Evolutionary conservation across 441 rosid species (phyloP), one percentile per base, ranked within the genome.

Genomic region (Jatropha podagrica): DNA sequence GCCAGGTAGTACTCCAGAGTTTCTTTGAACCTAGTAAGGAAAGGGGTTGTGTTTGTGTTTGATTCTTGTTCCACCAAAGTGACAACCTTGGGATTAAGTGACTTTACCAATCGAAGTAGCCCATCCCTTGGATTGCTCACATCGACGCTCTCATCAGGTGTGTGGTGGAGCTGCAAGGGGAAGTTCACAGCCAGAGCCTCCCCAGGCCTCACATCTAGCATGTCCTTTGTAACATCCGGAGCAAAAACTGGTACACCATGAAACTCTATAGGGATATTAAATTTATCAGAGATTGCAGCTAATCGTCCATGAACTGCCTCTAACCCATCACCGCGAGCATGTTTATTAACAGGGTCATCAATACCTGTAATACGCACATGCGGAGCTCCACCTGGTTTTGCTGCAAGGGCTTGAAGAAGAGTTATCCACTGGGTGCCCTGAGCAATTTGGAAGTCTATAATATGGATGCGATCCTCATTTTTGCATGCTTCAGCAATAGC

Each of bases 401-500:
- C 90, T 20, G 96, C 96, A 76, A 94, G 94, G 1, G 97, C 98
- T 71, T 89, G 95, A 44, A 94, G 87, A 52, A 94, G 95, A 52
- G 98, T 81, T 64, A 87, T 68, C 98, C 97, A 94, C 77, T 94
- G 98, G 26, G 86, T 88, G 60, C 97, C 97, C 78, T 92, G 97
- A 69, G 82, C 88, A 69, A 94, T 94, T 74, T 92, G 95, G 83
- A 92, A 94, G 83, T 94, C 98, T 6, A 94, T 80, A 60, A 94
- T 94, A 72, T 94, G 97, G 60, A 94, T 90, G 48, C 70, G 85
- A 49, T 88, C 82, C 80, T 91, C 95, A 15, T 84, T 81, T 79
- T 84, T 89, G 88, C 97, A 91, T 51, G 96, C 96, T 77, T 92
- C 96, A 4, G 98, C 98, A 23, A 92, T 91, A 1, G 98, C 97